These are phyloP conservation scores for Penstemon newberryi DNA, from an alignment of 257 asterid genomes.

Conservation along the genomic window DNA sequence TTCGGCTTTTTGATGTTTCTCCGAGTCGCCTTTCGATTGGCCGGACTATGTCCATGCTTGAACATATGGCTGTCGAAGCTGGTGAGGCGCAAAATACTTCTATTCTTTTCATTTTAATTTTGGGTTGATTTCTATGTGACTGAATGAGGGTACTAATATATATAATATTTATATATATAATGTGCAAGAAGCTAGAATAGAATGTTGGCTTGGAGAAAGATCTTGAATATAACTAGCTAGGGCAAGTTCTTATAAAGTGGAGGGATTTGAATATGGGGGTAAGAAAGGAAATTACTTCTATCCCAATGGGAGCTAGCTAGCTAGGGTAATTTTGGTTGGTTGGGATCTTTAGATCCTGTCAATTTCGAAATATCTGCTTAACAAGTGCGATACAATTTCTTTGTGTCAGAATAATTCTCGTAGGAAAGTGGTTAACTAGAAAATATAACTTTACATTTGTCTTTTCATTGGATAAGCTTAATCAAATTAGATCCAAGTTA, in stretches of 20 bases:
- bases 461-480: too few species aligned
- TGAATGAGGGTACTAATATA: neutral
- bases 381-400: too few species aligned
- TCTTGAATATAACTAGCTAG: slow-evolving; percentile 20
- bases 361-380: too few species aligned
- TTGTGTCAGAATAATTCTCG: too few species aligned
- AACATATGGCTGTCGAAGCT: slow-evolving; percentile 84
- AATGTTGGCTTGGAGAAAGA: slow-evolving; percentile 22
- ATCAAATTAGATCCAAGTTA: too few species aligned
- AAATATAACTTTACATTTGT: too few species aligned
- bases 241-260: slow-evolving; percentile 49
- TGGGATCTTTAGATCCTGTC: too few species aligned
- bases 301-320: too few species aligned
- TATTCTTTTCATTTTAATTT: slow-evolving; percentile 56
- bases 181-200: neutral
- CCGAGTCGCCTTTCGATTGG: slow-evolving; percentile 35
- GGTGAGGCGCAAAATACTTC: slow-evolving; percentile 84
- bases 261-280: slow-evolving; percentile 27
- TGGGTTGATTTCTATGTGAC: slow-evolving; percentile 8
- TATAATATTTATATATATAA: neutral
- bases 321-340: too few species aligned
- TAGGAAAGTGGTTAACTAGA: too few species aligned
- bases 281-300: neutral
- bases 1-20: slow-evolving; percentile 28
- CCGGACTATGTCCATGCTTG: slow-evolving; percentile 70